Conservation (phyloP, 225 moss, liverwort and hornwort species). For the Neckera pumila region DNA sequence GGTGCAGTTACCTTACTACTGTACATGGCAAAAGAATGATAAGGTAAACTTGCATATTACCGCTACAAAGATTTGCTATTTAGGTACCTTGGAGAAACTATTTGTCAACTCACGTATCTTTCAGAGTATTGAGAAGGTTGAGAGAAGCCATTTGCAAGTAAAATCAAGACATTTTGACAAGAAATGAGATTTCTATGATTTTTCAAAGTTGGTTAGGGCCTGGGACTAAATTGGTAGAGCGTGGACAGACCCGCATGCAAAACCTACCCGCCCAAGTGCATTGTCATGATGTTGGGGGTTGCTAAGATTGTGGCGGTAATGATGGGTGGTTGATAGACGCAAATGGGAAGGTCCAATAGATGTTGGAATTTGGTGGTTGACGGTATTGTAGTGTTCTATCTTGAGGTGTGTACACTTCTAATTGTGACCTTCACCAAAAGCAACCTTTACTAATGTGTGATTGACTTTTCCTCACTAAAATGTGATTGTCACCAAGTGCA, state of each 20-base stretch:
- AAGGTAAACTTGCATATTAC: no score
- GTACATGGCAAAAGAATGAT: no score
- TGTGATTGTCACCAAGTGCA: background rate
- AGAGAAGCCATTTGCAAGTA: background rate
- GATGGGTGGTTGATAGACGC: rapidly evolving
- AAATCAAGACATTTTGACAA: background rate
- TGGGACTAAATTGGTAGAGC: no score
- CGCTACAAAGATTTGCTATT: background rate
- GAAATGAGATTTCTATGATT: background rate
- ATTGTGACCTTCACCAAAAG: rapidly evolving
- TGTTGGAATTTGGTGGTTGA: background rate
- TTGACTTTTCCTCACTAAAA: background rate
- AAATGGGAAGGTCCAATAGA: background rate
- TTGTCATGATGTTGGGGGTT: background rate
- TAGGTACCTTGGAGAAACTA: background rate
- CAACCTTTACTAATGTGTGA: background rate
- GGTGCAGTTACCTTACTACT: no score
- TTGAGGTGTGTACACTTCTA: background rate
- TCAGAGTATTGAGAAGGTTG: background rate
- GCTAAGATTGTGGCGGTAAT: no score
- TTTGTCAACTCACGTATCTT: background rate
- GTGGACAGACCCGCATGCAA: no score
- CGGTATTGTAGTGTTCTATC: background rate
- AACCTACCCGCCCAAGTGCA: no score
- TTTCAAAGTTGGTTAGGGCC: no score